Percentiles rank a stretch among this genome's conserved stretches.
These are phyloP conservation scores for Pelargonium citronellum DNA, from an alignment of 441 rosid species.

Conservation along the genomic window DNA sequence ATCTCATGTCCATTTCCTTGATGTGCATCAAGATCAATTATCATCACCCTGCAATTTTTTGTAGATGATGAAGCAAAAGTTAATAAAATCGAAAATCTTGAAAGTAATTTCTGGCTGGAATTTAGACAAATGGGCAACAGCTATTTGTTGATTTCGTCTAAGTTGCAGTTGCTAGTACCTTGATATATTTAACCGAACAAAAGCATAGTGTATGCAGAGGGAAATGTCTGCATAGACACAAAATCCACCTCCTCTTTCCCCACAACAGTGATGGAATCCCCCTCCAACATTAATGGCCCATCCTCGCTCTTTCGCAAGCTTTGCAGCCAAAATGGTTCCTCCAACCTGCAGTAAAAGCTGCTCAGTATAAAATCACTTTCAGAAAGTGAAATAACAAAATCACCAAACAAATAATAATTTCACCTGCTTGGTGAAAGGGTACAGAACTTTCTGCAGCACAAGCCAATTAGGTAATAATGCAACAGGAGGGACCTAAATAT, in stretches of 20 bases:
- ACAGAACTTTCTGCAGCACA: conserved; percentile 70
- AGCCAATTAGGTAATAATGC: conserved; percentile 70
- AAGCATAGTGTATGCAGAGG: conserved; percentile 79
- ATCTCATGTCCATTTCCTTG: conserved; percentile 97
- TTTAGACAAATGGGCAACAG: conserved; percentile 12
- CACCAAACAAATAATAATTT: conserved; percentile 1
- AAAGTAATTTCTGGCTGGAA: conserved; percentile 7
- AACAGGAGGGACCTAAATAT: conserved; percentile 71
- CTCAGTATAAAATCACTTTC: conserved; percentile 10
- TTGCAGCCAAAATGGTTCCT: conserved; percentile 85
- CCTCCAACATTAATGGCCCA: conserved; percentile 97
- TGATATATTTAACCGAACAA: conserved; percentile 54
- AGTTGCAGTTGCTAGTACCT: conserved; percentile 38
- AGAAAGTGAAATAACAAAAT: conserved; percentile 12
- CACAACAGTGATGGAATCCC: conserved; percentile 93
- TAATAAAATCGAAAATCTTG: background rate
- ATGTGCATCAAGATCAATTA: conserved; percentile 95
- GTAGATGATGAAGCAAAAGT: conserved; percentile 22
- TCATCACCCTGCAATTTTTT: conserved; percentile 68
- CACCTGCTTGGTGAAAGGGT: conserved; percentile 82
- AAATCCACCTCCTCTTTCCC: conserved; percentile 79
- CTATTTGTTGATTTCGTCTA: conserved; percentile 7
- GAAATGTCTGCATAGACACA: conserved; percentile 91
- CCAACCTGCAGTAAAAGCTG: conserved; percentile 54
- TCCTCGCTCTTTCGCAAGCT: conserved; percentile 77